Conservation (phyloP, 1,284 basidiomycete species). For the Trichosporon ovoides region DNA sequence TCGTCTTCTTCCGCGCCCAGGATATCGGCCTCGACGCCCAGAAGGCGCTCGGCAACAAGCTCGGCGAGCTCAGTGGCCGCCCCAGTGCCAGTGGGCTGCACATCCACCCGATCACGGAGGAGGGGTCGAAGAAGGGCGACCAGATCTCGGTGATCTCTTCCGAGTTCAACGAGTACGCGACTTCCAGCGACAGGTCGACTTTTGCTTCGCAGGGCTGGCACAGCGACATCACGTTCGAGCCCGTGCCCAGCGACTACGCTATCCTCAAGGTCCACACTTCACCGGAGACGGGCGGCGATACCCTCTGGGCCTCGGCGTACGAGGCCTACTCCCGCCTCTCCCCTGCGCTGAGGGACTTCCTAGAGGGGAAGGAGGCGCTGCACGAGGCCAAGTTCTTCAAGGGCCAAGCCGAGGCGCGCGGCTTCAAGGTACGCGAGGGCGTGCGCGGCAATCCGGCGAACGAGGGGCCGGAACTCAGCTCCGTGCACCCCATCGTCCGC, state of each 20-base stretch:
- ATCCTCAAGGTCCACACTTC: slow-evolving; percentile 58
- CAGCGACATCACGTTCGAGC: slow-evolving; percentile 64
- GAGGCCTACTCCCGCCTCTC: slow-evolving; percentile 63
- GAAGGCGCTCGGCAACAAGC: slow-evolving; percentile 51
- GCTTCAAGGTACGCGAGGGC: background rate
- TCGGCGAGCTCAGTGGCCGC: slow-evolving; percentile 59
- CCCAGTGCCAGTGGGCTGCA: slow-evolving; percentile 42
- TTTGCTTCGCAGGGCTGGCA: slow-evolving; percentile 40
- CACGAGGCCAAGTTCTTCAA: slow-evolving; percentile 57
- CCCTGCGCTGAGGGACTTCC: slow-evolving; percentile 55
- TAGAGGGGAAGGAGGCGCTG: slow-evolving; percentile 58
- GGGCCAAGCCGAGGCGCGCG: slow-evolving; percentile 29
- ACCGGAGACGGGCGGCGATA: slow-evolving; percentile 51
- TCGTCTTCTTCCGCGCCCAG: slow-evolving; percentile 64
- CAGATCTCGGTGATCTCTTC: slow-evolving; percentile 56
- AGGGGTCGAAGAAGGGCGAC: slow-evolving; percentile 49
- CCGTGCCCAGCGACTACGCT: slow-evolving; percentile 60
- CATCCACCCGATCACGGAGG: slow-evolving; percentile 27
- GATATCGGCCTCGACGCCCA: slow-evolving; percentile 52
- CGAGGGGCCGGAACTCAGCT: slow-evolving; percentile 54
- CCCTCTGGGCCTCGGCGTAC: slow-evolving; percentile 55
- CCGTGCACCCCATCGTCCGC: slow-evolving; percentile 54
- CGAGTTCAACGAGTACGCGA: slow-evolving; percentile 55
- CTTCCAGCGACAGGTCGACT: slow-evolving; percentile 48
- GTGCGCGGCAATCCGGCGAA: slow-evolving; percentile 55